Evolutionary conservation across 2,329 filamentous ascomycete species (phyloP).

Genomic region (Didymella lethalis): DNA sequence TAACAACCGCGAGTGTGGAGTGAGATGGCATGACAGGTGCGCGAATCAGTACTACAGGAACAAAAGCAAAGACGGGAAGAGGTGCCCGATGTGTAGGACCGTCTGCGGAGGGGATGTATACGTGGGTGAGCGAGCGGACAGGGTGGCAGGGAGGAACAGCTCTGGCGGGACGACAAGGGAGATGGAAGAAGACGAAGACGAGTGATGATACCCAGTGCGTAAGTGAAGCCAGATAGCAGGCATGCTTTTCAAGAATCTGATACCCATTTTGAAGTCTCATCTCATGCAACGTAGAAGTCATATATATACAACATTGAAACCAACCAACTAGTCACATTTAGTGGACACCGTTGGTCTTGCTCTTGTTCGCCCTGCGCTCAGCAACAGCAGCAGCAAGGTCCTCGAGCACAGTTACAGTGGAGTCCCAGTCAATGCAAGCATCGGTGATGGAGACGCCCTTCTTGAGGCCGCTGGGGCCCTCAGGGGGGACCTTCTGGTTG

Average conservation of each 20-base stretch:
- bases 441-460: constrained; percentile 95
- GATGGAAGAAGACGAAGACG: constrained; percentile 19
- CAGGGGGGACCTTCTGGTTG: constrained; percentile 77
- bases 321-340: constrained; percentile 10
- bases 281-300: constrained; percentile 2
- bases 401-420: constrained; percentile 81
- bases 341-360: constrained; percentile 37
- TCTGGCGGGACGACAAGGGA: constrained; percentile 16
- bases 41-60: constrained; percentile 43
- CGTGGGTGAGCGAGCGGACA: constrained; percentile 46
- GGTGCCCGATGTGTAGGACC: constrained; percentile 44
- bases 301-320: constrained; percentile 26
- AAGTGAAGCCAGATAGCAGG: neutral
- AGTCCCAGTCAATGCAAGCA: constrained; percentile 94
- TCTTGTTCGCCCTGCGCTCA: constrained; percentile 67
- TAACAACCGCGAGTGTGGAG: constrained; percentile 38
- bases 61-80: constrained; percentile 25
- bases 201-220: constrained; percentile 12
- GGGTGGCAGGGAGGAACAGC: constrained; percentile 19
- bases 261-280: constrained; percentile 6
- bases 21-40: constrained; percentile 47
- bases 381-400: constrained; percentile 85
- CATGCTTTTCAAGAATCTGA: neutral
- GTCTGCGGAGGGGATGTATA: constrained; percentile 61
- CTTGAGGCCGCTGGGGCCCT: constrained; percentile 79